These are phyloP conservation scores for Plasmodium knowlesi DNA, from an alignment of 169 alveolate genomes.

Conservation along the genomic window DNA sequence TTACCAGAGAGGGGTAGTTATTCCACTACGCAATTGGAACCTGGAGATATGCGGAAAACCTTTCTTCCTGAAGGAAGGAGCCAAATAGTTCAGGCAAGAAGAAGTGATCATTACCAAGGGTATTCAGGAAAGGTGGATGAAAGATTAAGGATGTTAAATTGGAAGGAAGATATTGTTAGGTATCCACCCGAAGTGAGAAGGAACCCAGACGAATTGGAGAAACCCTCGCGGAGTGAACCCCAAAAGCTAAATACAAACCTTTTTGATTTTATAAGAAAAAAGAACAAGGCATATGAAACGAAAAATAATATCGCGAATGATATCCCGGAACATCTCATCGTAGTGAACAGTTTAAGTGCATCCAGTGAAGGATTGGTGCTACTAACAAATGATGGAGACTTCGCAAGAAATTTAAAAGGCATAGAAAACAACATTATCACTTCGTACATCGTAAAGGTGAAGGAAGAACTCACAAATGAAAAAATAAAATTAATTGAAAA, in stretches of 20 bases:
- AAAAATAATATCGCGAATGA: constrained; percentile 23
- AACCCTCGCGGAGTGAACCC: not conserved
- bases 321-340: constrained; percentile 54
- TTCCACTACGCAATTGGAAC: not conserved
- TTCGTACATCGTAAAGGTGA: constrained; percentile 48
- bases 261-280: constrained; percentile 25
- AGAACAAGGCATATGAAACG: constrained; percentile 30
- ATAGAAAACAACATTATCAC: constrained; percentile 53
- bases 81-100: not conserved
- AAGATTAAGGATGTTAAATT: not conserved
- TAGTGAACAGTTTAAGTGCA: constrained; percentile 37
- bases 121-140: not conserved
- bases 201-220: not conserved
- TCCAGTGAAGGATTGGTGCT: constrained; percentile 40
- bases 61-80: not conserved
- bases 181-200: not conserved
- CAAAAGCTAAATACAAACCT: constrained; percentile 15
- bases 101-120: not conserved
- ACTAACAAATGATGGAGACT: constrained; percentile 68
- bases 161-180: not conserved
- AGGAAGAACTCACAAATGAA: constrained; percentile 29
- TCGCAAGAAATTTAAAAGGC: constrained; percentile 56
- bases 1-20: not conserved
- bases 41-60: not conserved
- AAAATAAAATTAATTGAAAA: constrained; percentile 19